Percentiles rank a stretch among this genome's conserved stretches.
Evolutionary conservation across 768 basidiomycete genomes (phyloP).

Genomic region (Boletus eberwhitei): DNA sequence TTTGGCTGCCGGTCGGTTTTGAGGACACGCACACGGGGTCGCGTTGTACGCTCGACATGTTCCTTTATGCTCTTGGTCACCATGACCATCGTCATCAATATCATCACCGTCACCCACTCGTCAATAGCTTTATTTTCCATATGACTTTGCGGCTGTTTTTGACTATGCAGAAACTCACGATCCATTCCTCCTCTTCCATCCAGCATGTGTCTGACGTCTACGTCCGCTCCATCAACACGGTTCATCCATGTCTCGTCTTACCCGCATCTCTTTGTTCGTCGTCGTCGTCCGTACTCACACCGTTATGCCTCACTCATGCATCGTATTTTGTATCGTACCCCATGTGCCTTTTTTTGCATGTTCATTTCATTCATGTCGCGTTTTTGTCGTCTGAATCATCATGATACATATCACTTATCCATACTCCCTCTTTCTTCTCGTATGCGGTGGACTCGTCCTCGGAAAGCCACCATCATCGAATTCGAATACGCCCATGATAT

Average conservation of each 20-base stretch:
- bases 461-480: not conserved
- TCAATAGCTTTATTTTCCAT: constrained; percentile 3
- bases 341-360: not conserved
- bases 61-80: not conserved
- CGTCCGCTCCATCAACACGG: not conserved
- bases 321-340: not conserved
- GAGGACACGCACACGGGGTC: not conserved
- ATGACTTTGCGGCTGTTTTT: constrained; percentile 11
- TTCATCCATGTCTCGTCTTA: not conserved
- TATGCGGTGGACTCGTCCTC: not conserved
- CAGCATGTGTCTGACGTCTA: not conserved
- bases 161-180: constrained; percentile 13
- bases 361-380: not conserved
- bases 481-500: too few species aligned
- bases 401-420: not conserved
- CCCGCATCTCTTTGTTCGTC: not conserved
- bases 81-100: not conserved
- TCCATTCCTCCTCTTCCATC: not conserved
- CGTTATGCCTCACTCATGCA: constrained; percentile 1
- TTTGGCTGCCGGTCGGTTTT: constrained; percentile 45
- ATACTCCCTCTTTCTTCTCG: not conserved
- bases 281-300: not conserved
- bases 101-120: not conserved
- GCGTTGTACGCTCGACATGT: not conserved
- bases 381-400: not conserved